Conservation (phyloP, 2,329 filamentous ascomycete genomes). For the Pseudocercospora musae region DNA sequence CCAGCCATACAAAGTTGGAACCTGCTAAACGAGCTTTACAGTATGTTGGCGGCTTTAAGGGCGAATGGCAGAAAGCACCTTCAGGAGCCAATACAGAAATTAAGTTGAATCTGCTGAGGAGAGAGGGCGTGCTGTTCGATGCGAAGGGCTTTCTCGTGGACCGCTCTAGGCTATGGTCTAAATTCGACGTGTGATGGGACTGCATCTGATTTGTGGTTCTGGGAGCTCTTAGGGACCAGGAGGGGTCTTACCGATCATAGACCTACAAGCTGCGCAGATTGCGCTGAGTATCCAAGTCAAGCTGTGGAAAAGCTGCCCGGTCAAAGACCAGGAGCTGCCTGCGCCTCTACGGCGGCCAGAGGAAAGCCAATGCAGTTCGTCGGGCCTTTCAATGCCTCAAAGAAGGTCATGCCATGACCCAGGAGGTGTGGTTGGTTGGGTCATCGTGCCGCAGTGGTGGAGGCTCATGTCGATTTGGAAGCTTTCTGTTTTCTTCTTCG, state of each 20-base stretch:
- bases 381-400: background rate
- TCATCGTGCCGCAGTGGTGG: background rate
- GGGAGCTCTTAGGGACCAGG: background rate
- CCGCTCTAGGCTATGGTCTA: slow-evolving; percentile 42
- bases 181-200: slow-evolving; percentile 33
- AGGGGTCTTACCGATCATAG: background rate
- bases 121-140: slow-evolving; percentile 65
- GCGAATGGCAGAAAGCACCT: slow-evolving; percentile 60
- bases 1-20: slow-evolving; percentile 28
- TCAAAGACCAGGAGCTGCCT: background rate
- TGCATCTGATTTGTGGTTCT: background rate
- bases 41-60: slow-evolving; percentile 66
- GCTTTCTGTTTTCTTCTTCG: background rate
- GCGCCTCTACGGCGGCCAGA: background rate
- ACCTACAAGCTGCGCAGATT: background rate
- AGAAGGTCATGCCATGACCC: background rate
- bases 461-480: background rate
- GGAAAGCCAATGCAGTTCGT: background rate
- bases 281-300: background rate
- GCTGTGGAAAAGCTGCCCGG: background rate
- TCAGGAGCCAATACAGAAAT: slow-evolving; percentile 62
- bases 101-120: slow-evolving; percentile 59
- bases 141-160: slow-evolving; percentile 58
- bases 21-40: slow-evolving; percentile 9
- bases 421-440: background rate